These are phyloP conservation scores for Paraconiothyrium sp. DNA, from an alignment of 2,329 filamentous ascomycete species.

Conservation along the genomic window DNA sequence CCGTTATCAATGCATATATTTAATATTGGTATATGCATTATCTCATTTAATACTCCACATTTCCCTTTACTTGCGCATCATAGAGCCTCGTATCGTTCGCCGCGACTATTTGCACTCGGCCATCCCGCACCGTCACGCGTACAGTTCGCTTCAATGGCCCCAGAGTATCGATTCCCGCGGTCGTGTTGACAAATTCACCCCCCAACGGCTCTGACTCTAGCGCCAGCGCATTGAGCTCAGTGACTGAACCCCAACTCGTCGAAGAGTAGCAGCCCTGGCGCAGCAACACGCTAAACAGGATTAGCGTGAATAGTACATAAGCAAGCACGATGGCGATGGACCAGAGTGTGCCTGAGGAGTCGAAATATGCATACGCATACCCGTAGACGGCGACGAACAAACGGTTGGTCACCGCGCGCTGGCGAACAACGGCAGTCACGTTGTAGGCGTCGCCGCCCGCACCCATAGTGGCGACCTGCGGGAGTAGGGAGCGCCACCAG, in stretches of 20 bases:
- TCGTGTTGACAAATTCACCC: neutral
- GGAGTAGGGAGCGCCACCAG: conserved; percentile 6
- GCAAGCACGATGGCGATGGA: conserved; percentile 5
- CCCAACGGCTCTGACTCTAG: conserved; percentile 2
- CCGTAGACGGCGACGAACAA: conserved; percentile 9
- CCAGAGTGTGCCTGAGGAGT: conserved; percentile 8
- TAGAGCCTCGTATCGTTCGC: neutral
- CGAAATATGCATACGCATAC: conserved; percentile 8
- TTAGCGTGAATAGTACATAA: no score
- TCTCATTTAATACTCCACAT: neutral
- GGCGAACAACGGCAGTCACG: conserved; percentile 5
- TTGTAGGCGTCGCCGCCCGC: conserved; percentile 9
- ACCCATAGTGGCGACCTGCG: conserved; percentile 1
- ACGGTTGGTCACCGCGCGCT: conserved; percentile 6
- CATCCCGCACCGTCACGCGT: conserved; percentile 3
- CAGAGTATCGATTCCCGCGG: conserved; percentile 3
- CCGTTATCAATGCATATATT: neutral
- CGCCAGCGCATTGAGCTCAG: conserved; percentile 5
- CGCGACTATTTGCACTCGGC: neutral
- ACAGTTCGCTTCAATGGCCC: conserved; percentile 1
- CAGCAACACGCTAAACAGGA: conserved; percentile 8
- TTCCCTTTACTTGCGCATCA: neutral
- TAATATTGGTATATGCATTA: neutral
- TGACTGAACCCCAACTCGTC: conserved; percentile 10
- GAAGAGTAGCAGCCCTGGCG: conserved; percentile 11